phyloP scores from a whole-genome alignment of 2,329 filamentous ascomycete genomes.

The Basipetospora chlamydospora region DNA sequence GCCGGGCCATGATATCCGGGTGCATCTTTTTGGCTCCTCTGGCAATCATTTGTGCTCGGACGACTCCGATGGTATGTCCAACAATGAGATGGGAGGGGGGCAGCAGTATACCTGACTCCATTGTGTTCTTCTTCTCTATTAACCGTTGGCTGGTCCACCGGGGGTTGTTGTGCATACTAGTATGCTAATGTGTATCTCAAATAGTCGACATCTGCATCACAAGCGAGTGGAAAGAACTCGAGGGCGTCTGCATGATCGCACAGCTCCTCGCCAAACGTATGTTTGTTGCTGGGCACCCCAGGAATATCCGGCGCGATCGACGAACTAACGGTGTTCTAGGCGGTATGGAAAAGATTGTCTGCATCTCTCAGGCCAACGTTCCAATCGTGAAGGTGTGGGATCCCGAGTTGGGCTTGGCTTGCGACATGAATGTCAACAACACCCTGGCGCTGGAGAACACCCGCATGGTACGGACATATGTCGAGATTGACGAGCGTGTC shows the following conservation, averaged over 20 bases:
- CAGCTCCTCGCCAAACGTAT: constrained; percentile 72
- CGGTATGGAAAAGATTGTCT: constrained; percentile 93
- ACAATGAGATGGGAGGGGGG: no score
- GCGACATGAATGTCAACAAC: constrained; percentile 99
- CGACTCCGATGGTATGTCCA: constrained; percentile 85
- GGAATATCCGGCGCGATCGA: neutral
- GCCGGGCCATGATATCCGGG: constrained; percentile 79
- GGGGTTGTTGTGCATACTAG: no score
- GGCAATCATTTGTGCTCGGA: constrained; percentile 89
- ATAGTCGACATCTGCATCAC: constrained; percentile 97
- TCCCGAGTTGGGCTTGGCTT: constrained; percentile 74
- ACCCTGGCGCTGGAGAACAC: constrained; percentile 91
- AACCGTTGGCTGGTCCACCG: no score
- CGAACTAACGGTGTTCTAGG: constrained; percentile 41
- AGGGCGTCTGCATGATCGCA: constrained; percentile 82
- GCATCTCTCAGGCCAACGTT: constrained; percentile 87
- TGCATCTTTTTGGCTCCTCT: constrained; percentile 94
- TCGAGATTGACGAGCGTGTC: constrained; percentile 81
- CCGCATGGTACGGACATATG: constrained; percentile 93
- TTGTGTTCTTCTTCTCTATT: no score
- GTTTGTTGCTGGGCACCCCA: constrained; percentile 18
- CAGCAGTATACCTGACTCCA: no score
- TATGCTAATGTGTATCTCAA: no score
- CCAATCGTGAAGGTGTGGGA: constrained; percentile 99
- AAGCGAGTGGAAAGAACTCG: constrained; percentile 73